Evolutionary conservation across 352 stramenopile species (phyloP).

Genomic region (Discostella stelligera): DNA sequence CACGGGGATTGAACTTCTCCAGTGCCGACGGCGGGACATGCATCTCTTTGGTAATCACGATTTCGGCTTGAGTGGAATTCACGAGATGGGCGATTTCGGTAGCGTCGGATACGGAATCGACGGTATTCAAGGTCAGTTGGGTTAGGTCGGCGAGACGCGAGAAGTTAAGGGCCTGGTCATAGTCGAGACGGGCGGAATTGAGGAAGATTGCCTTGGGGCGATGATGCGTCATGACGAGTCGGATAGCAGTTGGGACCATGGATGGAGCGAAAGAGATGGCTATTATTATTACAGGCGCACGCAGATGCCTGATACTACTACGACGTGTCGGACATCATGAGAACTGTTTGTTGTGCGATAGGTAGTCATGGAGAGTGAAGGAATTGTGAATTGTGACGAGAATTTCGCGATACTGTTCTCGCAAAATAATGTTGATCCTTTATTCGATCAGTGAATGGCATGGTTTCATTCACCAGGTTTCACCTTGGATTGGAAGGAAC

Average conservation of each 20-base stretch:
- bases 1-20: constrained; percentile 59
- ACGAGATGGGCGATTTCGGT: constrained; percentile 69
- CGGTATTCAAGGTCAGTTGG: constrained; percentile 57
- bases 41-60: constrained; percentile 84
- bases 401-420: too few species aligned
- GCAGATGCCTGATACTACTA: too few species aligned
- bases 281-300: too few species aligned
- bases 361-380: too few species aligned
- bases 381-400: too few species aligned
- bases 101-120: constrained; percentile 59
- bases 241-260: constrained; percentile 13
- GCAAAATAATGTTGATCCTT: too few species aligned
- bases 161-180: constrained; percentile 73
- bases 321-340: too few species aligned
- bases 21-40: constrained; percentile 51
- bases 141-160: constrained; percentile 39
- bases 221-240: constrained; percentile 37
- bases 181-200: constrained; percentile 72
- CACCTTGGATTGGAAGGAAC: too few species aligned
- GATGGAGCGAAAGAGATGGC: not conserved
- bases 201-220: constrained; percentile 66
- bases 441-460: too few species aligned
- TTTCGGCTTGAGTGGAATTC: constrained; percentile 60
- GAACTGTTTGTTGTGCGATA: too few species aligned
- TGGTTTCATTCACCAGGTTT: too few species aligned